Conservation (phyloP, 2,329 filamentous ascomycete species). For the Botrytis paeoniae region DNA sequence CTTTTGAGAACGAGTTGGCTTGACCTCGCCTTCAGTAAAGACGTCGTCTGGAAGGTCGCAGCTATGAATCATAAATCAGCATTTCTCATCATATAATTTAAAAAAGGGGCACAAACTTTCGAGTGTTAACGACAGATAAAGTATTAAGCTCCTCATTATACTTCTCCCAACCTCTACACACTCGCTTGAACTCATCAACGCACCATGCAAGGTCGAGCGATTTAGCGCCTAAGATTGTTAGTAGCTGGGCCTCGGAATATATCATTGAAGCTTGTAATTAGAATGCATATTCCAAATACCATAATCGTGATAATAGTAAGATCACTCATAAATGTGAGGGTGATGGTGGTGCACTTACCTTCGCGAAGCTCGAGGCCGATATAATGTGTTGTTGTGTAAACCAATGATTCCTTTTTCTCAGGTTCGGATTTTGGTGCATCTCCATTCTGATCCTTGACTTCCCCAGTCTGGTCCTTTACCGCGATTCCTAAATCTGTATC, state of each 20-base stretch:
- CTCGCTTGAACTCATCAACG: conserved; percentile 81
- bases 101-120: conserved; percentile 62
- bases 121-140: conserved; percentile 69
- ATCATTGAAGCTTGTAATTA: background rate
- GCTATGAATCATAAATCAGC: conserved; percentile 47
- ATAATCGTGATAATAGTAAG: background rate
- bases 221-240: conserved; percentile 56
- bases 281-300: background rate
- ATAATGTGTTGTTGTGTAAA: conserved; percentile 93
- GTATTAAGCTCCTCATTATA: conserved; percentile 75
- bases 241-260: conserved; percentile 32
- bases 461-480: conserved; percentile 39
- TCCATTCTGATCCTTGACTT: conserved; percentile 37
- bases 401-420: conserved; percentile 36
- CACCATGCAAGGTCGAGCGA: conserved; percentile 76
- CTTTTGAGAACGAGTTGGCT: conserved; percentile 47
- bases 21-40: conserved; percentile 75
- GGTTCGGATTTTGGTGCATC: conserved; percentile 36
- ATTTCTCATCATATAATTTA: conserved; percentile 15
- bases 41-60: conserved; percentile 87
- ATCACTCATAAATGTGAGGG: background rate
- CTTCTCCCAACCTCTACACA: conserved; percentile 71
- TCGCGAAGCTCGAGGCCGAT: conserved; percentile 79
- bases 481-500: conserved; percentile 43
- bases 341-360: conserved; percentile 50